phyloP scores from a whole-genome alignment of 2,329 filamentous ascomycete species.

The Venturia effusa region DNA sequence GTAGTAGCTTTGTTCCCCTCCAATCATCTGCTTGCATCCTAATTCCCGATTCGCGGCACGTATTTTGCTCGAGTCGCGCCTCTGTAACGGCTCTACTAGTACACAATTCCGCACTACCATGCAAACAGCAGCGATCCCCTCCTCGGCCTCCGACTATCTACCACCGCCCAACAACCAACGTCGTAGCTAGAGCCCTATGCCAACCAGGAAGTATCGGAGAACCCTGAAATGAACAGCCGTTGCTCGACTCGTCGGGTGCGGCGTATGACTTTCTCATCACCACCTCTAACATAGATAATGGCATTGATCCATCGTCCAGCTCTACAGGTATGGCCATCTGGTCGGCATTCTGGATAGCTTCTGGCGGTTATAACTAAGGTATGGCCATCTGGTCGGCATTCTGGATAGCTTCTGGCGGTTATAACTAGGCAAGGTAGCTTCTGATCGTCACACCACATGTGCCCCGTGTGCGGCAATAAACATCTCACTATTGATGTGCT shows the following conservation, averaged over 20 bases:
- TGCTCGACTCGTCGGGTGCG: background rate
- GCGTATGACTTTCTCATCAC: background rate
- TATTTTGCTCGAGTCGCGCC: background rate
- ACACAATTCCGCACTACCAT: no score
- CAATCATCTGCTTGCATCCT: background rate
- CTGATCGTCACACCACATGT: background rate
- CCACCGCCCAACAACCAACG: background rate
- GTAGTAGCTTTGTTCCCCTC: background rate
- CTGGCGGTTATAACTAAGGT: no score
- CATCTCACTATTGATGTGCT: background rate
- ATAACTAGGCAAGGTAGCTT: no score
- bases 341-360: background rate
- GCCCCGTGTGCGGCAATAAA: background rate
- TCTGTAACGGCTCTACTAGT: background rate
- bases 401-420: no score
- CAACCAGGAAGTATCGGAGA: background rate
- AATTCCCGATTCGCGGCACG: no score
- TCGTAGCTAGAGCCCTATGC: background rate
- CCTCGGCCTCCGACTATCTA: background rate
- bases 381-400: background rate
- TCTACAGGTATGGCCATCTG: background rate
- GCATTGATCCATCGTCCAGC: background rate
- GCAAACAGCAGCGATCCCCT: background rate
- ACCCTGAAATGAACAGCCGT: background rate
- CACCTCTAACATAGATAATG: background rate